These are phyloP conservation scores for Prunus yedoensis DNA, from an alignment of 331 rosid species.

Conservation along the genomic window DNA sequence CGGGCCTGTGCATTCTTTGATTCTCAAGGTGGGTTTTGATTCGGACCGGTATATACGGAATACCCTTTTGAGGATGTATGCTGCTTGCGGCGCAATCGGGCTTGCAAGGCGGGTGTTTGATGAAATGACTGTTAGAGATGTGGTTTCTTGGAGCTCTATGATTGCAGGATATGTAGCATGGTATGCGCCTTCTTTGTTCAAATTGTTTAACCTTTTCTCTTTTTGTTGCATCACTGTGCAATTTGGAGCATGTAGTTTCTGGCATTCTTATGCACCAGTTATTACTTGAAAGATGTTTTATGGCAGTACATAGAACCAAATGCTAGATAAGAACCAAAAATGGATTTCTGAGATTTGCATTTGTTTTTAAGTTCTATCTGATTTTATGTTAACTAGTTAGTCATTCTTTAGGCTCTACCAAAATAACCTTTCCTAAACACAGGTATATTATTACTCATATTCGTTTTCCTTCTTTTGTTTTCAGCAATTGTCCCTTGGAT, in stretches of 20 bases:
- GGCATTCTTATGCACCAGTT: not conserved
- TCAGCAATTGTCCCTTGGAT: conserved; percentile 30
- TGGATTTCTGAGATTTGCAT: too few species aligned
- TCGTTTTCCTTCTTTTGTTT: not conserved
- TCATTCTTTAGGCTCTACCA: too few species aligned
- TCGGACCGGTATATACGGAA: conserved; percentile 34
- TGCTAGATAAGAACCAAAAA: too few species aligned
- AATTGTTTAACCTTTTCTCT: not conserved
- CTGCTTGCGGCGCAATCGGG: conserved; percentile 20
- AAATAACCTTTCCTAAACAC: too few species aligned
- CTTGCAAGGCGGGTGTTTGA: conserved; percentile 47
- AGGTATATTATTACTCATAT: not conserved
- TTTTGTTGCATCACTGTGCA: too few species aligned
- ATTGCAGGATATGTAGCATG: conserved; percentile 43
- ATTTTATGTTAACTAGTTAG: too few species aligned
- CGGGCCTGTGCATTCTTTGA: conserved; percentile 41
- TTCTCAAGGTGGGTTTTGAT: conserved; percentile 35
- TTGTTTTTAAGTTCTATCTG: too few species aligned
- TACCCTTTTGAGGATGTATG: conserved; percentile 46
- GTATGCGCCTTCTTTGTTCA: not conserved
- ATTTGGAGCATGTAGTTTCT: not conserved
- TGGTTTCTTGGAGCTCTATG: conserved; percentile 65
- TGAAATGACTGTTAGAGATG: conserved; percentile 50
- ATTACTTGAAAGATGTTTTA: too few species aligned
- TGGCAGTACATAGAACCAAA: too few species aligned